Conservation (phyloP, 2,329 filamentous ascomycete species). For the Ascochyta koolunga region DNA sequence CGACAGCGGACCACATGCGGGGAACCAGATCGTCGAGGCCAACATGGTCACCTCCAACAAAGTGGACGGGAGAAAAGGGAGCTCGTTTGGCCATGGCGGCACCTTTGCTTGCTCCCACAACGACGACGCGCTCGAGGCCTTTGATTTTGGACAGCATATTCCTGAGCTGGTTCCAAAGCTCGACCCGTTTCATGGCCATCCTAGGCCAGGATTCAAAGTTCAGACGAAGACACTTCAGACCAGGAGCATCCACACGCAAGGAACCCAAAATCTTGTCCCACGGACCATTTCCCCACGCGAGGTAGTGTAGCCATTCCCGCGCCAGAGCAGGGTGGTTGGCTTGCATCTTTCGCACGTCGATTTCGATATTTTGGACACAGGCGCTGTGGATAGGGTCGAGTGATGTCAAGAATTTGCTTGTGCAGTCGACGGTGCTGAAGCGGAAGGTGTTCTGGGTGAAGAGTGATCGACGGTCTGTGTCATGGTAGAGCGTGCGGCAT, state of each 20-base stretch:
- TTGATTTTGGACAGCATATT: constrained; percentile 36
- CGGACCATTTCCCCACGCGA: constrained; percentile 29
- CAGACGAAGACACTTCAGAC: constrained; percentile 40
- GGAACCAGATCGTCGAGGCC: constrained; percentile 42
- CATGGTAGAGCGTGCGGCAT: constrained; percentile 44
- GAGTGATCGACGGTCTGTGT: constrained; percentile 38
- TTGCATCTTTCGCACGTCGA: constrained; percentile 43
- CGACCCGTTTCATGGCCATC: constrained; percentile 35
- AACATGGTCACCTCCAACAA: constrained; percentile 46
- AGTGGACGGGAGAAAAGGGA: constrained; percentile 47
- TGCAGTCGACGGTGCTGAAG: constrained; percentile 43
- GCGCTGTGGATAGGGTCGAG: constrained; percentile 27
- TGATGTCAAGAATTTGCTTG: constrained; percentile 37
- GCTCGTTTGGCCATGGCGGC: constrained; percentile 37
- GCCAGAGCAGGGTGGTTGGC: constrained; percentile 29
- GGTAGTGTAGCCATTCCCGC: constrained; percentile 47
- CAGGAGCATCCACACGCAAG: constrained; percentile 35
- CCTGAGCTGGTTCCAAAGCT: constrained; percentile 43
- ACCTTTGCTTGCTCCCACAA: constrained; percentile 43
- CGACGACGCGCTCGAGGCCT: constrained; percentile 40
- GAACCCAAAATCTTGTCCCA: constrained; percentile 30
- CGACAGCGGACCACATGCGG: constrained; percentile 40
- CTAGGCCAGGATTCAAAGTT: constrained; percentile 46
- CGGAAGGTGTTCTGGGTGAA: constrained; percentile 45
- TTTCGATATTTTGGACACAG: constrained; percentile 42